Evolutionary conservation across 345 rosid genomes (phyloP), one percentile per base, ranked within the genome.

Genomic region (Bretschneidera sinensis): DNA sequence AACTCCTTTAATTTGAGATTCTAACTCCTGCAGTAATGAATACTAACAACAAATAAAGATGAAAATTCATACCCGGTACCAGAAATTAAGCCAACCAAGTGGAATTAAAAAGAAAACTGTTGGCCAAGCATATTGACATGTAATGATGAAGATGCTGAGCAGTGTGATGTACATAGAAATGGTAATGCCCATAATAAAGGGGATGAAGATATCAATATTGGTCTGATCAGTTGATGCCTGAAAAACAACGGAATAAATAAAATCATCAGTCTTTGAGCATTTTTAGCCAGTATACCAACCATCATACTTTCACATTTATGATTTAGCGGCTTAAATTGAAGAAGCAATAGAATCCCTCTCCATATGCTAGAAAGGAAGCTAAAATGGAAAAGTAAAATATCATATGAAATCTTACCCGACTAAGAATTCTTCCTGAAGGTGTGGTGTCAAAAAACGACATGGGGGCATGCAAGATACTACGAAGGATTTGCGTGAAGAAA

Each of bases 361-460:
- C 25, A 48, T 22, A n/a, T 28, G 54, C 21, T 19, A 21, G 28
- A 49, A 45, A 18, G 49, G 17, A 49, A 57, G n/a, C n/a, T 19
- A 21, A 43, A 49, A 45, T 22, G 49, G 17, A 49, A 57, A n/a
- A 4, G 48, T 55, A 17, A 23, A 25, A n/a, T n/a, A n/a, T n/a
- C n/a, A n/a, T 7, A 35, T 55, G 17, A 23, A 25, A 28, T 57
- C 83, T 79, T 72, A 92, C 98, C 81, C 98, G 75, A 60, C 97
- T 92, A 34, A 92, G 75, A 53, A 89, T 89, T 75, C 97, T 84
- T 72, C 98, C 98, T 0, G 97, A 92, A 63, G 98, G 96, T 8
- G 97, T 92, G 65, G 98, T 89, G 69, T 92, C 98, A 23, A 92
- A 92, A 72, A 92, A 92, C 0, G 97, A 89, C 89, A 92, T 89